A percentile compares a stretch with the other conserved stretches of the same genome.
These are phyloP conservation scores for Malus sylvestris DNA, from an alignment of 306 rosid species.

Conservation along the genomic window DNA sequence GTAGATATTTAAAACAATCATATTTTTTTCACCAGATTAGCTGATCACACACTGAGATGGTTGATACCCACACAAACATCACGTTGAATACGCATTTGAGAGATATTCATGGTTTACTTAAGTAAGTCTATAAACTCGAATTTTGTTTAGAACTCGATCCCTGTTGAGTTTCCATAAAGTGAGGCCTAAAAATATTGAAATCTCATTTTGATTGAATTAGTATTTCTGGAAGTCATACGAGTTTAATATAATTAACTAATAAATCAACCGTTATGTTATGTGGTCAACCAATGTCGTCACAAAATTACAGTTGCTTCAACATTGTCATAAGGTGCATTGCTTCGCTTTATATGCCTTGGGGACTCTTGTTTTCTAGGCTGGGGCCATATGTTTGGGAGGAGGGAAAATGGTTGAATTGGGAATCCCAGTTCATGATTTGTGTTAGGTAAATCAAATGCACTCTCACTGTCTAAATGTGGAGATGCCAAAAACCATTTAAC, in stretches of 20 bases:
- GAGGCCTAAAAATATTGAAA: background rate
- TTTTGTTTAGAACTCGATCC: no score
- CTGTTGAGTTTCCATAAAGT: no score
- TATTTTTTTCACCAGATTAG: no score
- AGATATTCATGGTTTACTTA: no score
- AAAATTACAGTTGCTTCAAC: background rate
- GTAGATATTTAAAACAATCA: background rate
- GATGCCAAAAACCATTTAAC: background rate
- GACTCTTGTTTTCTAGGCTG: background rate
- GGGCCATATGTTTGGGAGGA: constrained; percentile 12
- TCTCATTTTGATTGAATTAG: background rate
- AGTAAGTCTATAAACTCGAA: no score
- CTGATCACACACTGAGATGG: background rate
- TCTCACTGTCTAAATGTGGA: background rate
- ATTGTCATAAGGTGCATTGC: background rate
- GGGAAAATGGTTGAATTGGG: background rate
- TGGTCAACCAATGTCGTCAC: no score
- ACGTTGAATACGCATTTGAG: no score
- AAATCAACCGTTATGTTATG: no score
- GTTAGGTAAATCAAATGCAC: constrained; percentile 1
- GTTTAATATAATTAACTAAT: no score
- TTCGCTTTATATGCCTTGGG: background rate
- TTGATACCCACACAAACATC: background rate
- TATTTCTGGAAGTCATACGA: background rate
- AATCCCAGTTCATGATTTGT: constrained; percentile 4